phyloP scores from a whole-genome alignment of 345 rosid genomes.

The Melaleuca alternifolia region DNA sequence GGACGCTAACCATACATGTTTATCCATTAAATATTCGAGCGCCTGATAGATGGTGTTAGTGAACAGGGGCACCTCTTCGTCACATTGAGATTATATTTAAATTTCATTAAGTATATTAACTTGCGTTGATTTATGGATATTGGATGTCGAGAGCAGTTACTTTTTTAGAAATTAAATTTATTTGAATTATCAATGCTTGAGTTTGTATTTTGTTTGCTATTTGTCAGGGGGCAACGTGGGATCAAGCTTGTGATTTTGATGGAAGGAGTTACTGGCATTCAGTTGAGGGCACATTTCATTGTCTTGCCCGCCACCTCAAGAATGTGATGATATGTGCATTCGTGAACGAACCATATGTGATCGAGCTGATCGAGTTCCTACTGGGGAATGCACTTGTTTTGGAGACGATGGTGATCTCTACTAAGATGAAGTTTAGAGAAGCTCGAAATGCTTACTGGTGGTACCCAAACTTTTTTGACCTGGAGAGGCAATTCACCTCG shows the following conservation, averaged over 20 bases:
- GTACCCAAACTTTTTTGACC: background rate
- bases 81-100: background rate
- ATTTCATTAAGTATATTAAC: background rate
- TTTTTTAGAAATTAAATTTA: background rate
- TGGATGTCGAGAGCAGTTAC: background rate
- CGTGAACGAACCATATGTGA: background rate
- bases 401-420: background rate
- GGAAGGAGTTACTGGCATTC: background rate
- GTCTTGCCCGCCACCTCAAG: background rate
- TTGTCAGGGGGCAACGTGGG: background rate
- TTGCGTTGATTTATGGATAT: background rate
- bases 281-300: background rate
- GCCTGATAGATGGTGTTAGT: background rate
- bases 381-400: background rate
- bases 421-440: background rate
- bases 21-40: background rate
- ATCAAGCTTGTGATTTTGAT: background rate
- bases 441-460: background rate
- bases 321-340: background rate
- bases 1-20: background rate
- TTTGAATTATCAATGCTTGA: background rate
- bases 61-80: background rate
- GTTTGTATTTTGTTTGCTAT: background rate
- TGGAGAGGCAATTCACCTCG: background rate
- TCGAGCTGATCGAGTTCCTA: background rate